Base-by-base conservation (phyloP, 768 basidiomycete species). In the Tricholomella constricta region DNA sequence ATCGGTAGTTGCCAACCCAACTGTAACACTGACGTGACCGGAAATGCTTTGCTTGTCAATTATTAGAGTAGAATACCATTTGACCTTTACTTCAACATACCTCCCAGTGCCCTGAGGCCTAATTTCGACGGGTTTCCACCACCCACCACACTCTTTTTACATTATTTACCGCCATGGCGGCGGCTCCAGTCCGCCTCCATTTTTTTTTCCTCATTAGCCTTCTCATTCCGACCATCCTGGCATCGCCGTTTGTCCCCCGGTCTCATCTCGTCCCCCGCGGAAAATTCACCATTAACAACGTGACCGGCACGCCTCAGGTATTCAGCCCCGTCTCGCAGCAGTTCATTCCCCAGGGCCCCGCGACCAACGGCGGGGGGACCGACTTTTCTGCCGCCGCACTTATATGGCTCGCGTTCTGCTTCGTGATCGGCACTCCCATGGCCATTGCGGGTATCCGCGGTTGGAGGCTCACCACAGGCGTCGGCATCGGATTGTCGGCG, bases 321-420 rank as follows among this genome's bases (percentile, higher is more conserved):
- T 72, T 81, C 57, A 73, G 82, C 56, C 67, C 81, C 6, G 26
- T 40, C 22, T 80, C 82, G 0, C 66, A 68, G n/a, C 59, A 69
- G 44, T 52, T 65, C 22, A 72, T 86, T 8, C 69, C 76, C 5
- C 86, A 88, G 64, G 80, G 80, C 0, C 51, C 71, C 4, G 85
- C 79, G 2, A 73, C 82, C 2, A 86, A 88, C 60, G 86, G 85
- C 7, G 72, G 78, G 26, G 85, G 86, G 6, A 47, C 44, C 4
- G 66, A 69, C 7, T 81, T 80, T 58, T 71, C 75, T 42, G 51
- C 69, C 2, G 66, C 81, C 20, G 82, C 84, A 1, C 40, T 84
- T 11, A 59, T 86, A 17, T 88, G 86, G 87, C 76, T 85, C 8
- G 69, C 60, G 7, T 84, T 82, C 55, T 75, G 72, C 23, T 73